Conservation (phyloP, 1,284 basidiomycete species). For the Cryptococcus neoformans region DNA sequence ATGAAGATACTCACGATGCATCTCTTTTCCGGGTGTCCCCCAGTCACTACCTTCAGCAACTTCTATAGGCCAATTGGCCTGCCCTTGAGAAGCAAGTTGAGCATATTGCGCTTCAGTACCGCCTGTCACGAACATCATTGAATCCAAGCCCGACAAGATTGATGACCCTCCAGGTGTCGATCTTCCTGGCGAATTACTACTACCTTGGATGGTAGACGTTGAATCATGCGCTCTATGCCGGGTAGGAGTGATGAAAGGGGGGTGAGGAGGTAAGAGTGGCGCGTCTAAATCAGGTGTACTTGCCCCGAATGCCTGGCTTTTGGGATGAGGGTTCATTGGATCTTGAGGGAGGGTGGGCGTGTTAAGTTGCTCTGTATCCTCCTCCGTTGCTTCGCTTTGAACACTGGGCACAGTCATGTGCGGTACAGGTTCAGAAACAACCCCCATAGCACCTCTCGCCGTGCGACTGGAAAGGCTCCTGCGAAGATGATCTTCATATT, state of each 20-base stretch:
- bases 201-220: conserved; percentile 25
- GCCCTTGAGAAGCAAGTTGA: background rate
- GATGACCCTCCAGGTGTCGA: conserved; percentile 24
- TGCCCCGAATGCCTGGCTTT: background rate
- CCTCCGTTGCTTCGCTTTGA: background rate
- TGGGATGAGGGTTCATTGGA: background rate
- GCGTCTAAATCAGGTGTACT: conserved; percentile 1
- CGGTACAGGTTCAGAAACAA: conserved; percentile 14
- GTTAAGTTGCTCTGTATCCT: background rate
- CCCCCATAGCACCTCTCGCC: conserved; percentile 25
- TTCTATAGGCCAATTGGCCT: conserved; percentile 24
- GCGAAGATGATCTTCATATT: conserved; percentile 42
- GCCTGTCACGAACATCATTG: conserved; percentile 38
- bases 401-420: background rate
- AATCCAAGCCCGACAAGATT: conserved; percentile 19
- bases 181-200: background rate
- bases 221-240: conserved; percentile 27
- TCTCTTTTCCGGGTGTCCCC: conserved; percentile 33
- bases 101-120: conserved; percentile 4
- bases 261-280: conserved; percentile 15
- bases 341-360: background rate
- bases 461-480: conserved; percentile 40
- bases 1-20: conserved; percentile 19
- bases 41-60: conserved; percentile 36
- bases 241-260: conserved; percentile 21